These are phyloP conservation scores for Diaporthe citri DNA, from an alignment of 2,329 filamentous ascomycete species.

Conservation along the genomic window DNA sequence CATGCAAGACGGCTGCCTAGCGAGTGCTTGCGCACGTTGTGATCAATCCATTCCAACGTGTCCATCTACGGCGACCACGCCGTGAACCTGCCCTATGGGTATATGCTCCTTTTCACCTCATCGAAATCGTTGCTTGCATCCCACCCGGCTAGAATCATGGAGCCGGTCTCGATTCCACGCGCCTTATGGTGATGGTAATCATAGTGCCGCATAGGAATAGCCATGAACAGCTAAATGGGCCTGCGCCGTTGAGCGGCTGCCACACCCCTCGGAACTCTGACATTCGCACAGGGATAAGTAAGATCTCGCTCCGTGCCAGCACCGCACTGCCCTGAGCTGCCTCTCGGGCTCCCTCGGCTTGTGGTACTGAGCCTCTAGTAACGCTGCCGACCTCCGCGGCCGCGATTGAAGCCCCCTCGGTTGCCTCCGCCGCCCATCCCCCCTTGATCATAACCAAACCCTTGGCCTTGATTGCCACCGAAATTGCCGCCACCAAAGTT, in stretches of 20 bases:
- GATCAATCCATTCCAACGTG: background rate
- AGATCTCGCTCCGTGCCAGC: background rate
- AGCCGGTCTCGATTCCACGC: background rate
- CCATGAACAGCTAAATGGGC: background rate
- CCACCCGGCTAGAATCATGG: background rate
- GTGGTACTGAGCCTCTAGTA: conserved; percentile 22
- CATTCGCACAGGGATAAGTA: background rate
- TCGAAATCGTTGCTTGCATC: background rate
- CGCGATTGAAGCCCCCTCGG: conserved; percentile 46
- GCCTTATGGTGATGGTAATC: background rate
- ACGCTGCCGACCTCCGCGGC: conserved; percentile 48
- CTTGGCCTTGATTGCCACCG: conserved; percentile 65
- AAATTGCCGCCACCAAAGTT: conserved; percentile 65
- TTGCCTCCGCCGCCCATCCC: conserved; percentile 57
- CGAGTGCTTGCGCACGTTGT: background rate
- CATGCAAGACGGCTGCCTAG: too few species aligned
- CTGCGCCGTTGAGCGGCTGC: background rate
- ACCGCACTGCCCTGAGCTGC: background rate
- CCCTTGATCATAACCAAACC: conserved; percentile 62
- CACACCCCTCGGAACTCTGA: background rate
- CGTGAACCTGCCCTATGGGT: conserved; percentile 1
- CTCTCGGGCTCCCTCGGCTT: too few species aligned
- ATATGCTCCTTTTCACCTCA: conserved; percentile 8
- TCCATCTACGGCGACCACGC: background rate
- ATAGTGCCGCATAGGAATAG: background rate